A percentile compares a stretch with the other conserved stretches of the same genome.
phyloP scores from a whole-genome alignment of 441 rosid species.

The Codiaeum variegatum region DNA sequence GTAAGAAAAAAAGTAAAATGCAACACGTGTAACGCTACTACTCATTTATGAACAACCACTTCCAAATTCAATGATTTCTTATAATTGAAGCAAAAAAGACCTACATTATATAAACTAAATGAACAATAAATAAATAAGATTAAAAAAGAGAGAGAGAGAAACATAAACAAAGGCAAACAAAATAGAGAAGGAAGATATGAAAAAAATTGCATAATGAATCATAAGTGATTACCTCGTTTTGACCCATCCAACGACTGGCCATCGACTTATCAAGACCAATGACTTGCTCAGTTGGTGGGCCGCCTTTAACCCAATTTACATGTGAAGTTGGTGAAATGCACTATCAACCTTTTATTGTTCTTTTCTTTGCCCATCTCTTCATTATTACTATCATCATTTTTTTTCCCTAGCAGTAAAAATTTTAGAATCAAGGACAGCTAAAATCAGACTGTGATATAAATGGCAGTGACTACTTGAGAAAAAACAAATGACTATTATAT shows the following conservation, averaged over 20 bases:
- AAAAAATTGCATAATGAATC: not conserved
- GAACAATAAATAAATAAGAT: not conserved
- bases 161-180: no score
- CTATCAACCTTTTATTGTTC: slow-evolving; percentile 35
- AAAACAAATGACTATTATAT: no score
- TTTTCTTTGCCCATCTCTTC: slow-evolving; percentile 12
- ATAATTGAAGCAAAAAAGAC: not conserved
- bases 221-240: slow-evolving; percentile 20
- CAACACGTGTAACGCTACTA: not conserved
- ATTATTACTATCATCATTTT: not conserved
- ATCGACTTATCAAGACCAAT: slow-evolving; percentile 36
- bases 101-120: not conserved
- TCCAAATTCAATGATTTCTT: not conserved
- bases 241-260: slow-evolving; percentile 28
- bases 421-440: not conserved
- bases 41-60: not conserved
- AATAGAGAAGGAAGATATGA: no score
- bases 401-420: slow-evolving; percentile 3
- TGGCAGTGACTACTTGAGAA: slow-evolving; percentile 15
- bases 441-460: slow-evolving; percentile 4
- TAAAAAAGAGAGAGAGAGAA: not conserved
- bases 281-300: slow-evolving; percentile 44
- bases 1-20: not conserved
- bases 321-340: slow-evolving; percentile 55
- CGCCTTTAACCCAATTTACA: slow-evolving; percentile 35